Evolutionary conservation across 257 asterid species (phyloP).

Genomic region (Schizonepeta tenuifolia): DNA sequence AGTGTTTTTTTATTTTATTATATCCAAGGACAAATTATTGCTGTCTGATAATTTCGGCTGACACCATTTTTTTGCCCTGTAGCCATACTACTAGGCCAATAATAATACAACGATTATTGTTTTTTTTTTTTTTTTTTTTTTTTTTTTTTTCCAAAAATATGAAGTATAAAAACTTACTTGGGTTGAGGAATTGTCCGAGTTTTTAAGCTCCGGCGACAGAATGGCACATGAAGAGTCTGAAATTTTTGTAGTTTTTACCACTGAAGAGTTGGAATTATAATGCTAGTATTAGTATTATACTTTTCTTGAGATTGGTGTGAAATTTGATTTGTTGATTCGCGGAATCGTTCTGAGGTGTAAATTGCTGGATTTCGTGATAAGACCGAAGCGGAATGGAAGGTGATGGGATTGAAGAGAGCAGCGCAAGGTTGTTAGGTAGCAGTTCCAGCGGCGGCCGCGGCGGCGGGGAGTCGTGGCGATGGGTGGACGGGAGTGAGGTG

Average conservation of each 20-base stretch:
- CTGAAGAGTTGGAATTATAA: neutral
- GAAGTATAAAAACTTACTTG: neutral
- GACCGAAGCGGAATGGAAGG: slow-evolving; percentile 46
- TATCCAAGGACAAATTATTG: neutral
- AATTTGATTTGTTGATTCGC: neutral
- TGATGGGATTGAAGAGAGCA: slow-evolving; percentile 71
- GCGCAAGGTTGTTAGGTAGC: slow-evolving; percentile 58
- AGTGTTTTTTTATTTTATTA: too few relatives aligned
- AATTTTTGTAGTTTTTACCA: too few relatives aligned
- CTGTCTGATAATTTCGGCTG: neutral
- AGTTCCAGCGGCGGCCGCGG: slow-evolving; percentile 39
- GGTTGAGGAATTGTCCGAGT: neutral
- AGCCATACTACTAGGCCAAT: slow-evolving; percentile 16
- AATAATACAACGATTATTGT: neutral
- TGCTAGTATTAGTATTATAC: neutral
- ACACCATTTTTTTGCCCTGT: neutral
- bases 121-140: too few relatives aligned
- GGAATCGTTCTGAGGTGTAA: slow-evolving; percentile 16
- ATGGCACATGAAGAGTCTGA: slow-evolving; percentile 7
- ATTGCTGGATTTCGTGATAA: neutral
- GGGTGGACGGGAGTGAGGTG: slow-evolving; percentile 99
- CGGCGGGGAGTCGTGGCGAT: slow-evolving; percentile 61
- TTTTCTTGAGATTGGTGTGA: slow-evolving; percentile 25
- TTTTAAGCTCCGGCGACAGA: slow-evolving; percentile 7
- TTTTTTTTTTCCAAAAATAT: neutral